Base-by-base conservation (phyloP, 1,284 basidiomycete genomes). In the Vanrija humicola region DNA sequence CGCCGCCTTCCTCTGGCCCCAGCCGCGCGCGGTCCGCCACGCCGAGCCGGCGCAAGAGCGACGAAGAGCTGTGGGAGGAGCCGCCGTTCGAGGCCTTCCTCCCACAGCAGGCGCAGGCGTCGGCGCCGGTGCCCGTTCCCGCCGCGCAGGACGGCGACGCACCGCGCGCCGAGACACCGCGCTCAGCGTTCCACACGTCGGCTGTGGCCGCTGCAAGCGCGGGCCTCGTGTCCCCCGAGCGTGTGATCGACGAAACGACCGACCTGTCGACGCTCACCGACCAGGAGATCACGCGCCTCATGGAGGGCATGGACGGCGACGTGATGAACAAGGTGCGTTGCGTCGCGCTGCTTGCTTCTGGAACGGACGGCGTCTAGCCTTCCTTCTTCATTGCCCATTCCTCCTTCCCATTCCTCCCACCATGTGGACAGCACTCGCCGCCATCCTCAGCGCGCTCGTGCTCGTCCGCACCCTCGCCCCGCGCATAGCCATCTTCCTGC, bases 241-340 rank as follows among this genome's bases (percentile, higher is more conserved):
- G 74, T 47, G 64, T 67, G 18, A 75, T 76, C n/a, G 70, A 76
- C 52, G 73, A 75, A 67, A 70, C 68, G 46, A 76, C 74, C 15
- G 72, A 72, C 46, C 46, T 75, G 54, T 62, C 65, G 3, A 74
- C 73, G 5, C 67, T 76, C 59, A 76, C 74, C 3, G 73, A 76
- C 54, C 70, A 72, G 52, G 74, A 76, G 61, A 76, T 76, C 51
- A 73, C 70, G 69, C 65, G 64, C 38, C 60, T 76, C 28, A 73
- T 69, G 62, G 70, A 74, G 55, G 65, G 65, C 12, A 73, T 74
- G 69, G 67, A 67, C 25, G 66, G 69, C 10, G 64, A 64, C 19
- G 63, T 63, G 9, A 58, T 65, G 50, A 61, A 57, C 46, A 65
- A 69, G 64, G 69, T 70, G 52, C 45, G 69, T 34, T 15, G 34